These are phyloP conservation scores for Globisporangium paddicum DNA, from an alignment of 352 stramenopile genomes.

Conservation along the genomic window DNA sequence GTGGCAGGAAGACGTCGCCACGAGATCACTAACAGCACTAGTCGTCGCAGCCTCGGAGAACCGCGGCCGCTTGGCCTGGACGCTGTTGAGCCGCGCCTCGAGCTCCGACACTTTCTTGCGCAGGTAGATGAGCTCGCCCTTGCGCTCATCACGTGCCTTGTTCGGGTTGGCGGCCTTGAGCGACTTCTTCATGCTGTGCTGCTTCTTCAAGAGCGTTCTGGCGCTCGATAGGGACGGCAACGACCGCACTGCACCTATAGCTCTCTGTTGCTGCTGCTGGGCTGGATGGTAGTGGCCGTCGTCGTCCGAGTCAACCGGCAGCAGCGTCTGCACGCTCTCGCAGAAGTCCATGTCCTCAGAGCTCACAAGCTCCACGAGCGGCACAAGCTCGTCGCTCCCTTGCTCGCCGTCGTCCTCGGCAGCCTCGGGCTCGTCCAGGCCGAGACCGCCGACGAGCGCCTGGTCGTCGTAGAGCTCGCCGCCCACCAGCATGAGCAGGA, in stretches of 20 bases:
- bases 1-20: not conserved
- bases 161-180: conserved; percentile 18
- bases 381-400: not conserved
- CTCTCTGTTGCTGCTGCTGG: not conserved
- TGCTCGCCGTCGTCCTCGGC: not conserved
- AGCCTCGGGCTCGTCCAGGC: not conserved
- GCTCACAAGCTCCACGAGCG: not conserved
- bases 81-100: conserved; percentile 13
- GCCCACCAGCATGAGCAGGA: not conserved
- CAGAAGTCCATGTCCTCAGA: not conserved
- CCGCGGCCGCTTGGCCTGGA: conserved; percentile 16
- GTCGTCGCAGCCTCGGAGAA: not conserved
- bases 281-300: not conserved
- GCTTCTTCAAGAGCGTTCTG: not conserved
- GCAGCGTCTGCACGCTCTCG: not conserved
- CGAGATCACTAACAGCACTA: not conserved
- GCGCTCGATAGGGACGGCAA: not conserved
- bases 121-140: conserved; percentile 14
- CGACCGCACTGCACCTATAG: not conserved
- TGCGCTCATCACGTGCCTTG: conserved; percentile 18
- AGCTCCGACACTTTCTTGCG: conserved; percentile 9
- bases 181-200: conserved; percentile 20
- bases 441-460: not conserved
- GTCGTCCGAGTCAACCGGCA: not conserved
- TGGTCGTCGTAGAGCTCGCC: not conserved